These are phyloP conservation scores for Gossypium sturtianum DNA, from an alignment of 345 rosid species.

Conservation along the genomic window DNA sequence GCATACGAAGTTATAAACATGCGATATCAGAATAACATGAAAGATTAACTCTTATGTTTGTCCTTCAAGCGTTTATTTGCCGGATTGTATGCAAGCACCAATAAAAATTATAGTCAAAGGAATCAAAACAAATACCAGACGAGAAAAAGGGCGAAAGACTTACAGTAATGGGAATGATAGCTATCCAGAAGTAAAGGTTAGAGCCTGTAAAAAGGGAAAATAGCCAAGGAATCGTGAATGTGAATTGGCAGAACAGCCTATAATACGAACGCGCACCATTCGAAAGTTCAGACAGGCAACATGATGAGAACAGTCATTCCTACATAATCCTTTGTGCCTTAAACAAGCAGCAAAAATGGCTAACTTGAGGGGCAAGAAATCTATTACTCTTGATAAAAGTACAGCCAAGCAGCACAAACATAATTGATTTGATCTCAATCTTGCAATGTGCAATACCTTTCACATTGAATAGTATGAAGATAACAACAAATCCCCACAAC, in stretches of 20 bases:
- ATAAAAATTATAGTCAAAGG: not conserved
- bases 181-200: constrained; percentile 97
- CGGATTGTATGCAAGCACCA: not conserved
- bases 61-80: not conserved
- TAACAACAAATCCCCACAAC: constrained; percentile 95
- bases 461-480: constrained; percentile 87
- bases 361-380: not conserved
- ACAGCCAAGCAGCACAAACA: constrained; percentile 3
- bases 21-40: not conserved
- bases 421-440: not conserved
- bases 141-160: constrained; percentile 23
- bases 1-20: constrained; percentile 16
- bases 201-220: constrained; percentile 51
- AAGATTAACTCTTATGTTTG: not conserved
- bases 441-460: constrained; percentile 44
- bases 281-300: not conserved
- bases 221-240: not conserved
- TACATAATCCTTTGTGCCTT: not conserved
- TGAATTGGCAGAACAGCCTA: not conserved
- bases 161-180: constrained; percentile 77
- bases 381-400: not conserved
- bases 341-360: not conserved
- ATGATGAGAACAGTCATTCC: constrained; percentile 3
- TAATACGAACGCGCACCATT: not conserved
- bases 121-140: constrained; percentile 7